Conservation (phyloP, 1,139 yeast species). For the Hyphopichia khmerensis region DNA sequence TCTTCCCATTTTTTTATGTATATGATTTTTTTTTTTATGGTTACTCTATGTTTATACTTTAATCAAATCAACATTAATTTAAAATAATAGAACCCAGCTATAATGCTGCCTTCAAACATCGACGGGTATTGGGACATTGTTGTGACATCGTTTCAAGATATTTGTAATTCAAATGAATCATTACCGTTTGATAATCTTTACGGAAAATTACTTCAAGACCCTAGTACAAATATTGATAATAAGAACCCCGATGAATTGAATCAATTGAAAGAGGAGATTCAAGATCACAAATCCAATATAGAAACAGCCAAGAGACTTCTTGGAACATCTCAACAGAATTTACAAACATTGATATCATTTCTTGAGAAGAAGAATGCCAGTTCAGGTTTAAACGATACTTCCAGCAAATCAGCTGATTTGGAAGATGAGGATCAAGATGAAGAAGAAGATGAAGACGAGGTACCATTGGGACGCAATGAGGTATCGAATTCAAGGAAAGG, state of each 20-base stretch:
- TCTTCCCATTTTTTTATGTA: background rate
- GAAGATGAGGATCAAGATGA: slow-evolving; percentile 6
- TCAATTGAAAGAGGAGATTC: slow-evolving; percentile 38
- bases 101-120: slow-evolving; percentile 22
- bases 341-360: slow-evolving; percentile 30
- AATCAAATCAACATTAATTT: too few relatives aligned
- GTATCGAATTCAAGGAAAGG: background rate
- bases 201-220: slow-evolving; percentile 22
- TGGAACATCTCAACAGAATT: slow-evolving; percentile 39
- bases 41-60: too few relatives aligned
- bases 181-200: slow-evolving; percentile 49
- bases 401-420: background rate
- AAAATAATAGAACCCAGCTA: background rate
- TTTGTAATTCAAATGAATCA: slow-evolving; percentile 60
- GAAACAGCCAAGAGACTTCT: slow-evolving; percentile 54
- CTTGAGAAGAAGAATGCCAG: slow-evolving; percentile 15
- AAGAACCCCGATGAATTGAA: slow-evolving; percentile 38
- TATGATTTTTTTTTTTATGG: background rate
- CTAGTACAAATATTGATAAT: slow-evolving; percentile 14
- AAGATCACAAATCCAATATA: slow-evolving; percentile 56
- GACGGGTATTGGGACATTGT: slow-evolving; percentile 71
- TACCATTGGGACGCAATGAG: background rate
- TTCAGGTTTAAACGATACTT: slow-evolving; percentile 3
- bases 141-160: slow-evolving; percentile 64
- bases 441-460: slow-evolving; percentile 3